These are phyloP conservation scores for Diplosphaera chodatii DNA, from an alignment of 139 green algal species.

Conservation along the genomic window DNA sequence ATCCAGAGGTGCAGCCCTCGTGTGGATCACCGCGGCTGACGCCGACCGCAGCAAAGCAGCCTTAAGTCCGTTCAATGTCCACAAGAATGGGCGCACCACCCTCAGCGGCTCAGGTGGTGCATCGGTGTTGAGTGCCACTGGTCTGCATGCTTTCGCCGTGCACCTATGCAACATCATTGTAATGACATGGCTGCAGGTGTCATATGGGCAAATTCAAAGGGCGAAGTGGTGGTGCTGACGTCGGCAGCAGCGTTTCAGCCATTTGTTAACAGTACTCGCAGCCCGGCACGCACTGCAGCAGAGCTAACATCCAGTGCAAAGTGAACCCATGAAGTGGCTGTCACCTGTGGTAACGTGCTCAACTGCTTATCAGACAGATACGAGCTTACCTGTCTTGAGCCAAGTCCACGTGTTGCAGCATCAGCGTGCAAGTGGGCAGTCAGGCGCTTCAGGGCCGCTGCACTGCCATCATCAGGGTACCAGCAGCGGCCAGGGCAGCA, in stretches of 20 bases:
- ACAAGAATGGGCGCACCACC: not conserved
- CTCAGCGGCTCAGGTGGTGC: not conserved
- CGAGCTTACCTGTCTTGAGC: no score
- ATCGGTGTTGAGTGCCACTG: no score
- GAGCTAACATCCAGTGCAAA: no score
- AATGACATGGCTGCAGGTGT: no score
- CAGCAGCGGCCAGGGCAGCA: no score
- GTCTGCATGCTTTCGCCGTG: no score
- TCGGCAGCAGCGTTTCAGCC: not conserved
- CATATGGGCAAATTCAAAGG: not conserved
- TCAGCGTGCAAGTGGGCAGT: not conserved
- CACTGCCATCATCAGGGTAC: not conserved
- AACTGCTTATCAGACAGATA: no score
- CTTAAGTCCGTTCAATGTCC: not conserved
- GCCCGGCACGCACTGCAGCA: no score
- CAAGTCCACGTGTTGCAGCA: not conserved
- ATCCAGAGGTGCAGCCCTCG: not conserved
- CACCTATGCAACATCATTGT: no score
- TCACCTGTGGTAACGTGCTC: no score
- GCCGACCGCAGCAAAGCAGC: not conserved
- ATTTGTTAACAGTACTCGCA: not conserved
- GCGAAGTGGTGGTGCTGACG: not conserved
- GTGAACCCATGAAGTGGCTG: no score
- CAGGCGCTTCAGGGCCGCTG: not conserved
- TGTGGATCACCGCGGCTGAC: not conserved